Percentiles rank a stretch among this genome's conserved stretches.
These are phyloP conservation scores for Solanum lycopersicoides DNA, from an alignment of 257 asterid genomes.

Conservation along the genomic window DNA sequence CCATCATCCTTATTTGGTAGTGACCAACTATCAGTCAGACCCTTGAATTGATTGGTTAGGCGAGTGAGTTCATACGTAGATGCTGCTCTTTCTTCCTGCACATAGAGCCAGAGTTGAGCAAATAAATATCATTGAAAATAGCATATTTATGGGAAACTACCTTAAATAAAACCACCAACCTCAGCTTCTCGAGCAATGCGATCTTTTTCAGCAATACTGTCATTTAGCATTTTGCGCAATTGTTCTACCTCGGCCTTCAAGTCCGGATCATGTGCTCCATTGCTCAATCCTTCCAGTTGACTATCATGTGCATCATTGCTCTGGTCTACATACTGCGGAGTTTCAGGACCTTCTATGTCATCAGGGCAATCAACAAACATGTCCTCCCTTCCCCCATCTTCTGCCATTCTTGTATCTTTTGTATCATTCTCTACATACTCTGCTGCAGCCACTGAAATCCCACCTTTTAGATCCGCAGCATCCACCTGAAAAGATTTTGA, in stretches of 20 bases:
- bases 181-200: constrained; percentile 36
- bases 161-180: constrained; percentile 25
- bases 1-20: constrained; percentile 14
- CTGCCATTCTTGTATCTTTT: constrained; percentile 31
- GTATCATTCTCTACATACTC: constrained; percentile 21
- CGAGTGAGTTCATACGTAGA: constrained; percentile 35
- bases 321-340: constrained; percentile 46
- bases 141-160: background rate
- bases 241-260: constrained; percentile 49
- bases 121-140: background rate
- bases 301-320: constrained; percentile 27
- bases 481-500: constrained; percentile 22
- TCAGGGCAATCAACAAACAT: constrained; percentile 95
- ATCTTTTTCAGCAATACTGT: constrained; percentile 44
- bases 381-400: constrained; percentile 70
- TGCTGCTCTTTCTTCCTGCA: constrained; percentile 60
- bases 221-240: constrained; percentile 48
- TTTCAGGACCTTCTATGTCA: constrained; percentile 68
- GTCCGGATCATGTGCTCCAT: constrained; percentile 31
- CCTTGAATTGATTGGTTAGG: constrained; percentile 36
- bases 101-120: background rate
- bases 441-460: constrained; percentile 5
- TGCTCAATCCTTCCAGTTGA: constrained; percentile 32
- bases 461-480: constrained; percentile 6
- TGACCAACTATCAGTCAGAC: constrained; percentile 15